Evolutionary conservation across 2,329 filamentous ascomycete species (phyloP).

Genomic region (Parafenestella ontariensis): DNA sequence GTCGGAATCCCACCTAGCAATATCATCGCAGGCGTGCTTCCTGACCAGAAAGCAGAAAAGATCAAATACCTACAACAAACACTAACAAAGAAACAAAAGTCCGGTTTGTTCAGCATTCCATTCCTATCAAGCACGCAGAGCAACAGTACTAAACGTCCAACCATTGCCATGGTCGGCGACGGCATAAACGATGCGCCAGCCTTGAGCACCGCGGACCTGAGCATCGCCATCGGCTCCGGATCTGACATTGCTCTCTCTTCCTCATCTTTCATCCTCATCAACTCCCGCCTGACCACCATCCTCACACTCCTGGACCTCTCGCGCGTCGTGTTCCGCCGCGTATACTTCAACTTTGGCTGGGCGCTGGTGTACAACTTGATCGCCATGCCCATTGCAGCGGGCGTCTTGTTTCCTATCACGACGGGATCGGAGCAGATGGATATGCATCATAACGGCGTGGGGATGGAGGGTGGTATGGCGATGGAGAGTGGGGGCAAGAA

Average conservation of each 20-base stretch:
- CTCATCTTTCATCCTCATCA: conserved; percentile 80
- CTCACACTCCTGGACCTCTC: conserved; percentile 77
- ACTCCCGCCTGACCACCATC: conserved; percentile 72
- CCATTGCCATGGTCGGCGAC: conserved; percentile 85
- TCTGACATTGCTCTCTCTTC: conserved; percentile 84
- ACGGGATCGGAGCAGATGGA: conserved; percentile 56
- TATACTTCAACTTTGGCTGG: conserved; percentile 87
- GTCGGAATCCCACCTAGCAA: conserved; percentile 77
- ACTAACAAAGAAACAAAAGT: conserved; percentile 30
- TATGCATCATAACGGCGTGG: conserved; percentile 41
- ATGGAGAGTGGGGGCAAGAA: conserved; percentile 51
- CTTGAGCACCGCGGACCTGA: conserved; percentile 79
- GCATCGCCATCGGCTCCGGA: conserved; percentile 81
- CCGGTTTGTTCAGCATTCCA: conserved; percentile 27
- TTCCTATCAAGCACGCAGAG: conserved; percentile 7
- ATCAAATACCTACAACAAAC: conserved; percentile 60
- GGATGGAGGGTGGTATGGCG: conserved; percentile 41
- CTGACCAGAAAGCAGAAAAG: conserved; percentile 79
- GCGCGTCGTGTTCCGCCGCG: conserved; percentile 74
- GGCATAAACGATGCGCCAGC: conserved; percentile 88
- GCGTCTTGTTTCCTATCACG: conserved; percentile 72
- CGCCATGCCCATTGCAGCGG: conserved; percentile 81
- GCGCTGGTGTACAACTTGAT: conserved; percentile 81
- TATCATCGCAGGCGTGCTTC: conserved; percentile 86
- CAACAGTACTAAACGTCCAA: conserved; percentile 49